Evolutionary conservation across 2,329 filamentous ascomycete genomes (phyloP), one percentile per base, ranked within the genome.

Genomic region (Epichloe baconii): DNA sequence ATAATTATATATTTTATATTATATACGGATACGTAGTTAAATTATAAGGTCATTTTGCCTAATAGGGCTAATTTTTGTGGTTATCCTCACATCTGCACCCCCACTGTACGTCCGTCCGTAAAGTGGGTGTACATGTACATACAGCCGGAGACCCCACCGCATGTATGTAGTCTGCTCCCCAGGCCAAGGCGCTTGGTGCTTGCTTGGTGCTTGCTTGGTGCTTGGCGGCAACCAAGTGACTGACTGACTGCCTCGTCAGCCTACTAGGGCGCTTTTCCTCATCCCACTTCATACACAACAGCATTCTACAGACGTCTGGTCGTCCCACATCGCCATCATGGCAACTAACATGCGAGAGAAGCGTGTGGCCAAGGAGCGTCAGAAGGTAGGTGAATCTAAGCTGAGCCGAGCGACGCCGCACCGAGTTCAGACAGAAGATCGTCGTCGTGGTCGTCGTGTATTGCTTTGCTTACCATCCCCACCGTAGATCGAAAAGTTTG

Each of bases 401-500:
- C 34, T 40, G 38, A 38, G 21, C 37, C 21, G 34, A 34, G 23
- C 21, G 19, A n/a, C 35, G 26, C 40, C 34, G 21, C 41, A 31
- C 34, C 5, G 7, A 23, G 14, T 12, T 14, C 8, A 5, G 10
- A 31, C 36, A 26, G 47, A 11, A 26, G 36, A 15, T 12, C n/a
- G 35, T 45, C 36, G 43, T 49, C 53, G 38, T 36, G 47, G 35
- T 45, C 34, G 43, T 50, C 53, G 38, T 36, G 47, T 43, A 47
- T 31, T 31, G 15, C 23, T 23, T 31, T 31, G 15, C 23, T 23
- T 42, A 62, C 50, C 26, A 45, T 31, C 36, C 40, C 47, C 52
- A 55, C 42, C 50, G 45, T 55, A 82, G 78, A 78, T 82, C 56
- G 68, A 72, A 47, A 75, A 71, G 55, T 67, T 68, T 49, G 74